Evolutionary conservation across 129 eudicot species (phyloP).

Genomic region (Deinandra increscens): DNA sequence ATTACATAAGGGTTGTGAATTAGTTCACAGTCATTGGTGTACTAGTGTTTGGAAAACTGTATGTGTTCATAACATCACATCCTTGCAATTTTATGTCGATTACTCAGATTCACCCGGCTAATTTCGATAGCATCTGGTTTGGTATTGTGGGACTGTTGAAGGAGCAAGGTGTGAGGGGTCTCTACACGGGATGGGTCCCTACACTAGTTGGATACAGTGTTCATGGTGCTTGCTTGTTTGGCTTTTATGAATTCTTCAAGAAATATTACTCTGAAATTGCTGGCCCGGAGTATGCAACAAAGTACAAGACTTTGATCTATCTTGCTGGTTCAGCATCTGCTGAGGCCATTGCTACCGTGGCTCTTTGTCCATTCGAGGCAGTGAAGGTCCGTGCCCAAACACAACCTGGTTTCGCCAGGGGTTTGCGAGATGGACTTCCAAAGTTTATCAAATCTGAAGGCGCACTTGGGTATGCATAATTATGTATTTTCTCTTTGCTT

Average conservation of each 20-base stretch:
- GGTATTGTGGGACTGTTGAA: constrained; percentile 68
- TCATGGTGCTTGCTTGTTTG: constrained; percentile 94
- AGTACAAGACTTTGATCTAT: constrained; percentile 80
- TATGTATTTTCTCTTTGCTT: neutral
- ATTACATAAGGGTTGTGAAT: neutral
- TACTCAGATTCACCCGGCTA: constrained; percentile 63
- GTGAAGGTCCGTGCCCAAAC: constrained; percentile 93
- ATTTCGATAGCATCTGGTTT: constrained; percentile 80
- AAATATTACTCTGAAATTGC: constrained; percentile 90
- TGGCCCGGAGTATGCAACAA: constrained; percentile 77
- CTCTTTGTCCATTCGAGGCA: constrained; percentile 85
- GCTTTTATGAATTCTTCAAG: constrained; percentile 85
- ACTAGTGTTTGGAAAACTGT: neutral
- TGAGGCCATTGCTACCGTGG: constrained; percentile 78
- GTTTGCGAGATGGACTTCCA: constrained; percentile 81
- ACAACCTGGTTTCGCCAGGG: constrained; percentile 92
- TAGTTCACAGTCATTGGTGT: neutral
- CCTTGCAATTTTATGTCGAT: no score
- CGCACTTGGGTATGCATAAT: constrained; percentile 59
- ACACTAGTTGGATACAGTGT: constrained; percentile 84
- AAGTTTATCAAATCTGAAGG: constrained; percentile 82
- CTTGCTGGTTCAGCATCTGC: constrained; percentile 94
- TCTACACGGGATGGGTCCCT: constrained; percentile 85
- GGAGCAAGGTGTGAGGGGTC: constrained; percentile 75
- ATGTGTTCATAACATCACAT: no score